Percentiles rank a stretch among this genome's conserved stretches.
These are phyloP conservation scores for Saccharomyces hybrid DNA, from an alignment of 1,139 yeast genomes.

Conservation along the genomic window DNA sequence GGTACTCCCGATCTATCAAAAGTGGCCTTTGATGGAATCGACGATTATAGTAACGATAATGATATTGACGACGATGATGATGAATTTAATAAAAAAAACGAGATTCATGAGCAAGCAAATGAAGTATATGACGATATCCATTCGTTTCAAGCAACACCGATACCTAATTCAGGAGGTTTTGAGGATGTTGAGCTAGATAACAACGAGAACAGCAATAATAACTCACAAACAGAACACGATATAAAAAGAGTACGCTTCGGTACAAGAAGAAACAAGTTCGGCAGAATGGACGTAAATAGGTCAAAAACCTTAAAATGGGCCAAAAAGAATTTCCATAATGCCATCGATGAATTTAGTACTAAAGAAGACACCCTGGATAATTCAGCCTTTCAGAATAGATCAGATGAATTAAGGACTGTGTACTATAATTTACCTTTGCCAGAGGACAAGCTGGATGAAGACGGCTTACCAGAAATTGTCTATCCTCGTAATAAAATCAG, in stretches of 20 bases:
- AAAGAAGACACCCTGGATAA: slow-evolving; percentile 12
- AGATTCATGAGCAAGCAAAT: background rate
- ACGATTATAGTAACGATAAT: slow-evolving; percentile 9
- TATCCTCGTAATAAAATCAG: slow-evolving; percentile 89
- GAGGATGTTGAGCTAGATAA: slow-evolving; percentile 8
- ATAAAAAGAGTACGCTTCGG: slow-evolving; percentile 87
- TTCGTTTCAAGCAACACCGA: slow-evolving; percentile 21
- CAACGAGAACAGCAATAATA: background rate
- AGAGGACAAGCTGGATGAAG: slow-evolving; percentile 48
- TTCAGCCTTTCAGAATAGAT: slow-evolving; percentile 22
- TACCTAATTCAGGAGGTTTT: slow-evolving; percentile 10
- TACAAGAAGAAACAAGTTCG: slow-evolving; percentile 73
- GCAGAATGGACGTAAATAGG: slow-evolving; percentile 40
- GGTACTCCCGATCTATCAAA: background rate
- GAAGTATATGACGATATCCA: slow-evolving; percentile 12
- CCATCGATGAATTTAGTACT: slow-evolving; percentile 23
- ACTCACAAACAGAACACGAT: slow-evolving; percentile 2
- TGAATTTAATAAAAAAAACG: slow-evolving; percentile 5
- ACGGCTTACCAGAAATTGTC: slow-evolving; percentile 48
- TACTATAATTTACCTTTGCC: slow-evolving; percentile 70
- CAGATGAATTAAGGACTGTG: slow-evolving; percentile 42
- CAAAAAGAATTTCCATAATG: slow-evolving; percentile 27
- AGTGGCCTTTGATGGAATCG: slow-evolving; percentile 7
- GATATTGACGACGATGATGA: slow-evolving; percentile 8
- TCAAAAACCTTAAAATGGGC: slow-evolving; percentile 36